A percentile compares a stretch with the other conserved stretches of the same genome.
Evolutionary conservation across 2,329 filamentous ascomycete species (phyloP).

Genomic region (Ophiostoma novo-ulmi): DNA sequence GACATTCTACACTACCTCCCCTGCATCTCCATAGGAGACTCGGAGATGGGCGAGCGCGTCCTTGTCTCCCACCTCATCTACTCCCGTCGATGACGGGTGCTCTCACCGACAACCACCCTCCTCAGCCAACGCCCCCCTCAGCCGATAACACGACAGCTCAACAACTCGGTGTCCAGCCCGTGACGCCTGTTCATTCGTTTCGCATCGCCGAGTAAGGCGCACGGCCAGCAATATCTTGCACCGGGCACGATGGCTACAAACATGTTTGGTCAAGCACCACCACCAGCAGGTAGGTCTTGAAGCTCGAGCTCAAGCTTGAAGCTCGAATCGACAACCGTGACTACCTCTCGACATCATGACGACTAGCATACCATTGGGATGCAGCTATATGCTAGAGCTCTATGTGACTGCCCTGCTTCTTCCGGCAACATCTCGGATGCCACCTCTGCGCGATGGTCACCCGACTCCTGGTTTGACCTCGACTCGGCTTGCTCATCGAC

Average conservation of each 20-base stretch:
- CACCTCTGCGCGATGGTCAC: not conserved
- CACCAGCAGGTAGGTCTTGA: slow-evolving; percentile 11
- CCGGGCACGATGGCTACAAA: slow-evolving; percentile 8
- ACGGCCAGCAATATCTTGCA: not conserved
- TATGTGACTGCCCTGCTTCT: not conserved
- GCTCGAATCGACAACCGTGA: not conserved
- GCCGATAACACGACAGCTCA: not conserved
- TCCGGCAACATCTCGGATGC: not conserved
- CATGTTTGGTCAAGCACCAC: slow-evolving; percentile 15
- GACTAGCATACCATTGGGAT: not conserved
- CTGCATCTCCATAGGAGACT: not conserved
- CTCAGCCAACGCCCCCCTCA: not conserved
- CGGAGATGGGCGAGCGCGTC: slow-evolving; percentile 15
- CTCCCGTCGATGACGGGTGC: slow-evolving; percentile 10
- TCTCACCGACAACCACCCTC: not conserved
- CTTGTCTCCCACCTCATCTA: not conserved
- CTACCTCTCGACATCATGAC: not conserved
- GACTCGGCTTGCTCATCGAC: not conserved
- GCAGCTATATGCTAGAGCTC: not conserved
- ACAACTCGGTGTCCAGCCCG: not conserved
- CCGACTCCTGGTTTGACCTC: not conserved
- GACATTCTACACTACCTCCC: not conserved
- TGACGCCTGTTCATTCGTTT: not conserved
- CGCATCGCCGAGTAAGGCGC: not conserved
- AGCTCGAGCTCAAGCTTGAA: not conserved